Conservation (phyloP, 2,329 filamentous ascomycete species). For the Elsinoe batatas region DNA sequence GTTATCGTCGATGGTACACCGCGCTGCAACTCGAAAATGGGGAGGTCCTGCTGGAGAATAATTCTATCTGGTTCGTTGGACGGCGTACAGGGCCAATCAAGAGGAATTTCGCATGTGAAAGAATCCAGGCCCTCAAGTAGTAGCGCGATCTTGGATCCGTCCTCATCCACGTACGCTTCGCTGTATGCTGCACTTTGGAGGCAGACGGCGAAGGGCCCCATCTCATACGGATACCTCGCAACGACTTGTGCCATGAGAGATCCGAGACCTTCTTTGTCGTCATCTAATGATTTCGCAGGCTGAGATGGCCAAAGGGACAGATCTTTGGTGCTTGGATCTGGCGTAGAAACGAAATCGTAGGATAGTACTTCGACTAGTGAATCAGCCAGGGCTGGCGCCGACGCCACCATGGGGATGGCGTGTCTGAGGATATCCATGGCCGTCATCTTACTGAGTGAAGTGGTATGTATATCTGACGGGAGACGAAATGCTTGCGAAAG, state of each 20-base stretch:
- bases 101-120: slow-evolving; percentile 68
- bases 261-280: slow-evolving; percentile 12
- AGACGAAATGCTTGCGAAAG: slow-evolving; percentile 40
- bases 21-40: neutral
- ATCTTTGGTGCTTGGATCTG: neutral
- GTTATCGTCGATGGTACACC: slow-evolving; percentile 26
- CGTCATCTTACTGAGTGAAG: slow-evolving; percentile 51
- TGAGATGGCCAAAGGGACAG: slow-evolving; percentile 5
- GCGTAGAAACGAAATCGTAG: slow-evolving; percentile 12
- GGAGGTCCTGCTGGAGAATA: slow-evolving; percentile 43
- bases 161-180: slow-evolving; percentile 32
- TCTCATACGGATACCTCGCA: slow-evolving; percentile 76
- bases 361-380: slow-evolving; percentile 55
- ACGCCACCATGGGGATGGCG: slow-evolving; percentile 57
- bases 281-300: slow-evolving; percentile 13
- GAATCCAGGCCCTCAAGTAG: slow-evolving; percentile 59
- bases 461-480: slow-evolving; percentile 43
- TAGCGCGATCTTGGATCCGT: slow-evolving; percentile 43
- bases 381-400: slow-evolving; percentile 60
- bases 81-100: slow-evolving; percentile 65
- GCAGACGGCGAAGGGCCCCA: slow-evolving; percentile 64
- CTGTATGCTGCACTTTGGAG: slow-evolving; percentile 53
- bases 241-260: slow-evolving; percentile 56
- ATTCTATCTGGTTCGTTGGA: slow-evolving; percentile 77
- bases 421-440: slow-evolving; percentile 63